These are phyloP conservation scores for Lipomyces mesembrius DNA, from an alignment of 805 yeast genomes.

Conservation along the genomic window DNA sequence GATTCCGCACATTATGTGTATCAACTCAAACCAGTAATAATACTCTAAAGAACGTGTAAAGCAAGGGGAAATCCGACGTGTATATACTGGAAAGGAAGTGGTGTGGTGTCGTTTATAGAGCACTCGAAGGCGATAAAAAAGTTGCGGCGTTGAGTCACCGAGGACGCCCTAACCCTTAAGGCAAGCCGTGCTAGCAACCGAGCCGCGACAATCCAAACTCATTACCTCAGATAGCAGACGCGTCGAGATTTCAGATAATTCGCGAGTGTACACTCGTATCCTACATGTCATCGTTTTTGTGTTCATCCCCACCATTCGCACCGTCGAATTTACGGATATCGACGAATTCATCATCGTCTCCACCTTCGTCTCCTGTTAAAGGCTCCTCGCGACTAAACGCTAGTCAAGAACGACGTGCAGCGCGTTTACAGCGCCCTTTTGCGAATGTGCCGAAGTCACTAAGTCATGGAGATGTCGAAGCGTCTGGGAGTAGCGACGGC, in stretches of 20 bases:
- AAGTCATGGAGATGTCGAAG: constrained; percentile 3
- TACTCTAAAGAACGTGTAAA: not conserved
- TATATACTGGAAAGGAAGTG: not conserved
- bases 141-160: constrained; percentile 8
- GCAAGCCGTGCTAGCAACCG: no score
- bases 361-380: constrained; percentile 9
- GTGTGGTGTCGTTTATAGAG: not conserved
- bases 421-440: constrained; percentile 26
- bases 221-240: not conserved
- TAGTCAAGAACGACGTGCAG: constrained; percentile 15
- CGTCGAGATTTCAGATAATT: not conserved
- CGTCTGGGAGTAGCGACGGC: not conserved
- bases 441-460: constrained; percentile 9
- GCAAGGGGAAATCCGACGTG: not conserved
- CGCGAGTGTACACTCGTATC: not conserved
- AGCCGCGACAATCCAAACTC: no score
- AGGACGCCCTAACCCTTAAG: not conserved
- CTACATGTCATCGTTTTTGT: not conserved
- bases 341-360: not conserved
- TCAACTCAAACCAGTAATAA: not conserved
- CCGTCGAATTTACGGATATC: constrained; percentile 8
- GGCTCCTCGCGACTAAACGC: not conserved
- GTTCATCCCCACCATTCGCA: constrained; percentile 12
- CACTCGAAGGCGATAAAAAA: constrained; percentile 1
- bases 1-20: constrained; percentile 86